Conservation (phyloP, 2,329 filamentous ascomycete species). For the Verticillium dahliae region DNA sequence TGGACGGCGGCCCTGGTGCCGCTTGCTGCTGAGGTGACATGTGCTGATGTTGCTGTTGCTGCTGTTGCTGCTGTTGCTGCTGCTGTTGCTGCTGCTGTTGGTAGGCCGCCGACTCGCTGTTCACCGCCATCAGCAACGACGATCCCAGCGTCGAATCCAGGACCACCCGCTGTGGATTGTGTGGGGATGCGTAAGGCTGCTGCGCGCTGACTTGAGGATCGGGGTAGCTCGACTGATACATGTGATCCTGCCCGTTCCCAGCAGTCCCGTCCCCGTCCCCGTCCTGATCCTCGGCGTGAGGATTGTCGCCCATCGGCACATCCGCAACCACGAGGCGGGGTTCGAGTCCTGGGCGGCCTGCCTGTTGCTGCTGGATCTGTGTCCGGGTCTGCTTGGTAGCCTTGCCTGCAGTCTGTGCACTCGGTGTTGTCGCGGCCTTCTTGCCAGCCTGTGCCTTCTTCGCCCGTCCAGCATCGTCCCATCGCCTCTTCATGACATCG, state of each 20-base stretch:
- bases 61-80: slow-evolving; percentile 15
- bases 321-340: neutral
- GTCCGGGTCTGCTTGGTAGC: neutral
- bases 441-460: slow-evolving; percentile 16
- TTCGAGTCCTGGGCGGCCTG: neutral
- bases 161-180: slow-evolving; percentile 10
- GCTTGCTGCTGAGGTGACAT: slow-evolving; percentile 13
- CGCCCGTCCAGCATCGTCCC: slow-evolving; percentile 50
- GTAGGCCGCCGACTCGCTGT: slow-evolving; percentile 26
- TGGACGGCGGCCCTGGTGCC: slow-evolving; percentile 10
- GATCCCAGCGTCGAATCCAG: slow-evolving; percentile 29
- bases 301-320: neutral
- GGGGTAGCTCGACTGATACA: neutral
- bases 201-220: neutral
- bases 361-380: neutral
- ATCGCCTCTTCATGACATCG: slow-evolving; percentile 71
- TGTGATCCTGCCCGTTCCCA: neutral
- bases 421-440: neutral
- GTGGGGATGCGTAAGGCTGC: neutral
- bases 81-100: slow-evolving; percentile 22
- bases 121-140: slow-evolving; percentile 30
- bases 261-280: neutral
- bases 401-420: neutral
- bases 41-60: slow-evolving; percentile 9
- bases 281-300: neutral